phyloP scores from a whole-genome alignment of 2,329 filamentous ascomycete species.

The Phialemoniopsis sp. region DNA sequence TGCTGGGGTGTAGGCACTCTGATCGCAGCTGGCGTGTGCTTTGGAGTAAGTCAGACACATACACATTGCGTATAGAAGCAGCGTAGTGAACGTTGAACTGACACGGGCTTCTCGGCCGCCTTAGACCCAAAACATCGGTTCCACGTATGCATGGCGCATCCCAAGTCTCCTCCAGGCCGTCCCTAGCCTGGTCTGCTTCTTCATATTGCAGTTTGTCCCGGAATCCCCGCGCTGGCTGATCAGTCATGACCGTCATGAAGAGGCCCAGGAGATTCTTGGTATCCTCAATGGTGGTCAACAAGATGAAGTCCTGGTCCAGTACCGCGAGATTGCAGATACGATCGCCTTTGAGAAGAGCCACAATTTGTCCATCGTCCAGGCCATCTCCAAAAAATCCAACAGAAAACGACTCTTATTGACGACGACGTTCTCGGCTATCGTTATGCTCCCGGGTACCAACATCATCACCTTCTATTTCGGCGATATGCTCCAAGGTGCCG shows the following conservation, averaged over 20 bases:
- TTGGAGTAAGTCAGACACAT: slow-evolving; percentile 12
- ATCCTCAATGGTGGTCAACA: slow-evolving; percentile 27
- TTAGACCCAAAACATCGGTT: slow-evolving; percentile 2
- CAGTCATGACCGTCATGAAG: slow-evolving; percentile 19
- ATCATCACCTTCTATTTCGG: slow-evolving; percentile 12
- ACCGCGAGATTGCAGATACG: slow-evolving; percentile 36
- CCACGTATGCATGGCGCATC: slow-evolving; percentile 38
- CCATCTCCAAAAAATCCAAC: slow-evolving; percentile 6
- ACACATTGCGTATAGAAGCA: too few species aligned
- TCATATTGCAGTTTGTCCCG: slow-evolving; percentile 11
- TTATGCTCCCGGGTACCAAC: slow-evolving; percentile 11
- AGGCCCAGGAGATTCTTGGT: slow-evolving; percentile 27
- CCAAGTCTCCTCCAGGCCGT: slow-evolving; percentile 27
- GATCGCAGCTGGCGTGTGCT: slow-evolving; percentile 14
- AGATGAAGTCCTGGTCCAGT: slow-evolving; percentile 27
- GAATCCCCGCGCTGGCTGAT: slow-evolving; percentile 30
- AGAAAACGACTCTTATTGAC: slow-evolving; percentile 5
- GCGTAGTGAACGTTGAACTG: too few species aligned
- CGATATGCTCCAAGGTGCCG: slow-evolving; percentile 3
- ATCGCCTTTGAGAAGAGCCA: slow-evolving; percentile 9
- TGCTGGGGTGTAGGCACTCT: slow-evolving; percentile 12
- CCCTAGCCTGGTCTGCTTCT: slow-evolving; percentile 10
- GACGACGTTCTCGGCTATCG: slow-evolving; percentile 9
- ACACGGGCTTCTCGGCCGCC: too few species aligned
- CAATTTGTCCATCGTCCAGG: slow-evolving; percentile 6